Conservation (phyloP, 2,329 filamentous ascomycete species). For the Alternaria arborescens region DNA sequence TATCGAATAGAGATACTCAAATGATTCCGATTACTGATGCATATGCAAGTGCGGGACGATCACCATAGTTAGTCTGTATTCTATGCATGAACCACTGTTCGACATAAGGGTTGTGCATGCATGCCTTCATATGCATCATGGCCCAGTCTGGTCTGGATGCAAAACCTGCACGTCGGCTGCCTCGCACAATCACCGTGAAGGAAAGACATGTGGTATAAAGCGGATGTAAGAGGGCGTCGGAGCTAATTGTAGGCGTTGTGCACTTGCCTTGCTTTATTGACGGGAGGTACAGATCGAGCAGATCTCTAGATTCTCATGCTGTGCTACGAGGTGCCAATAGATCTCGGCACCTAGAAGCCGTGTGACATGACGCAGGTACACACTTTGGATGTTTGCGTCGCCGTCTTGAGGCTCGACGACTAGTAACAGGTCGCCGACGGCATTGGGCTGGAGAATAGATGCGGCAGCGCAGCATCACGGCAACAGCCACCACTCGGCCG, state of each 20-base stretch:
- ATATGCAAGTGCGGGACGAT: constrained; percentile 34
- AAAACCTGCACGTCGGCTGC: not conserved
- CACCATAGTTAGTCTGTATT: constrained; percentile 21
- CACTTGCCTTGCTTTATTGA: constrained; percentile 6
- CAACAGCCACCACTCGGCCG: not conserved
- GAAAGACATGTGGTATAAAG: constrained; percentile 7
- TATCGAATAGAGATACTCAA: constrained; percentile 2
- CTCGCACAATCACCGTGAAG: not conserved
- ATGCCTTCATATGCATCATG: not conserved
- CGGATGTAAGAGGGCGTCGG: not conserved
- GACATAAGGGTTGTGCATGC: constrained; percentile 4
- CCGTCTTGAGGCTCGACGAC: not conserved
- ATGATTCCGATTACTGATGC: constrained; percentile 14
- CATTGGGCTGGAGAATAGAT: not conserved
- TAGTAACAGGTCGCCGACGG: not conserved
- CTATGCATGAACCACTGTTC: constrained; percentile 25
- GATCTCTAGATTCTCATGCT: not conserved
- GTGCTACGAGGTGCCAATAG: not conserved
- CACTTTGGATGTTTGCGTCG: not conserved
- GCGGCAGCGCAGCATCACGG: not conserved
- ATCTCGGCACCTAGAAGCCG: not conserved
- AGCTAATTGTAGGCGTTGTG: not conserved
- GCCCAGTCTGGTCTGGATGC: not conserved
- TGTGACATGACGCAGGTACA: not conserved
- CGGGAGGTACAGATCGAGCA: constrained; percentile 8